These are phyloP conservation scores for Apophysomyces ossiformis DNA, from an alignment of 371 early-diverging fungal species.

Conservation along the genomic window DNA sequence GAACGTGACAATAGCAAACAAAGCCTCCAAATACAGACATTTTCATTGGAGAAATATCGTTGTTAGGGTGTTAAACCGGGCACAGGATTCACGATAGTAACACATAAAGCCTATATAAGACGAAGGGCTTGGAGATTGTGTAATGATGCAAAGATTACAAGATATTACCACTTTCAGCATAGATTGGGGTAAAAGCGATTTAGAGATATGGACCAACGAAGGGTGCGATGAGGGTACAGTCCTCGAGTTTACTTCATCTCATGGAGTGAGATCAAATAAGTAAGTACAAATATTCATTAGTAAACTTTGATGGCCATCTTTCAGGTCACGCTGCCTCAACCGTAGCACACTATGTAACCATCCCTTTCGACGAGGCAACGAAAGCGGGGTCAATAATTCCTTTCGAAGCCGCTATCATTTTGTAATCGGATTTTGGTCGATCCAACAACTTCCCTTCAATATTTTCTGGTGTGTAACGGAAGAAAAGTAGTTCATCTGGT, in stretches of 20 bases:
- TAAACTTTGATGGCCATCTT: slow-evolving; percentile 9
- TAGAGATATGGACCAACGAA: neutral
- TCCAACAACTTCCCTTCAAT: too few species aligned
- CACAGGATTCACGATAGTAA: neutral
- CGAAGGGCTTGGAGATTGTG: slow-evolving; percentile 11
- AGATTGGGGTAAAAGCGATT: neutral
- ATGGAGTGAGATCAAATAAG: neutral
- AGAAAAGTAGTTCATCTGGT: too few species aligned
- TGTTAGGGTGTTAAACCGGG: slow-evolving; percentile 4
- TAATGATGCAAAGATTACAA: neutral
- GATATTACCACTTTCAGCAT: neutral
- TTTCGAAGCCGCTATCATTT: neutral
- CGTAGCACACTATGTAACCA: slow-evolving; percentile 8
- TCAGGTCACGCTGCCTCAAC: neutral
- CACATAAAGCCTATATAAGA: slow-evolving; percentile 1
- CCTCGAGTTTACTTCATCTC: neutral
- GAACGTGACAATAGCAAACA: slow-evolving; percentile 7
- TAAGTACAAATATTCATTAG: neutral
- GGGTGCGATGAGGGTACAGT: slow-evolving; percentile 6
- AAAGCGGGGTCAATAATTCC: neutral
- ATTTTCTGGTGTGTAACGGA: too few species aligned
- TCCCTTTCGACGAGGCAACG: neutral
- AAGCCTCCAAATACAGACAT: slow-evolving; percentile 10
- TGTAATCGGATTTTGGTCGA: neutral
- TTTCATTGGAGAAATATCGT: neutral